A percentile compares a stretch with the other conserved stretches of the same genome.
phyloP scores from a whole-genome alignment of 2,329 filamentous ascomycete genomes.

The Cryoendolithus antarcticus region DNA sequence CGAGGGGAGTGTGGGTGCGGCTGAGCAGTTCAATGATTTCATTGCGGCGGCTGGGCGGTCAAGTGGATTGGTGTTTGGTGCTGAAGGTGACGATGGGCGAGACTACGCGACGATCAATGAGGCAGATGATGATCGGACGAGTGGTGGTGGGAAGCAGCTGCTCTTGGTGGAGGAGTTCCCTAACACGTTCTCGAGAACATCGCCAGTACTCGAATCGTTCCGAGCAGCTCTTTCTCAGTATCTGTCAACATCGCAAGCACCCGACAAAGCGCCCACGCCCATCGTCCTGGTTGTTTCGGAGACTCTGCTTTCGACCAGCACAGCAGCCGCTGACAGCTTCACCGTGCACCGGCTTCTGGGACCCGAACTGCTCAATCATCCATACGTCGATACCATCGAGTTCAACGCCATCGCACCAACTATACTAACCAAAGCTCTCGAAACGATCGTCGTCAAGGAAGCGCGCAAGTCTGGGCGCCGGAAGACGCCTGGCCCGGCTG shows the following conservation, averaged over 20 bases:
- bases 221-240: constrained; percentile 63
- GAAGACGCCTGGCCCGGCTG: constrained; percentile 62
- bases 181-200: constrained; percentile 35
- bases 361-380: constrained; percentile 71
- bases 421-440: constrained; percentile 70
- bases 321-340: constrained; percentile 77
- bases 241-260: constrained; percentile 40
- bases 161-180: constrained; percentile 40
- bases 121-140: not conserved
- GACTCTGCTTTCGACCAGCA: constrained; percentile 72
- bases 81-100: not conserved
- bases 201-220: constrained; percentile 40
- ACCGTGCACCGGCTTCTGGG: constrained; percentile 88
- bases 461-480: constrained; percentile 63
- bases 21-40: constrained; percentile 85
- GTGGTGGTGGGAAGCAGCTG: constrained; percentile 19
- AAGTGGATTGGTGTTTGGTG: constrained; percentile 42
- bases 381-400: constrained; percentile 66
- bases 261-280: constrained; percentile 32
- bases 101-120: not conserved
- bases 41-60: constrained; percentile 71
- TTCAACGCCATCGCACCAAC: constrained; percentile 90
- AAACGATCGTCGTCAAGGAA: constrained; percentile 73
- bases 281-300: constrained; percentile 88
- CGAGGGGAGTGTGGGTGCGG: constrained; percentile 55